Evolutionary conservation across 495 filamentous ascomycete genomes (phyloP), one percentile per base, ranked within the genome.

Genomic region (Beverwykella pulmonaria): DNA sequence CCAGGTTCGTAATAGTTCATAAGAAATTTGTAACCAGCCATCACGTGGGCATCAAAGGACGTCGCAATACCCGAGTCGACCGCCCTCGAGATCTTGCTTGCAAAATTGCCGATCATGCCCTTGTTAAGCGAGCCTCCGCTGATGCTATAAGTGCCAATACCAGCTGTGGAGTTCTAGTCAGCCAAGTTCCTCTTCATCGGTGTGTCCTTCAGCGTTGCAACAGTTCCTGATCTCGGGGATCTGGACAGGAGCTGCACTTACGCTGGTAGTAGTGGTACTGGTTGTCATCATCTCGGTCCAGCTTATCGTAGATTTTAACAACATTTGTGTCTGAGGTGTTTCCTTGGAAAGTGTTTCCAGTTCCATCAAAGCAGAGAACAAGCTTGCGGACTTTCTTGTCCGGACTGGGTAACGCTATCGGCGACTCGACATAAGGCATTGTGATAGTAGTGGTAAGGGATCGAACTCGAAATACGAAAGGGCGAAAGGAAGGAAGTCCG

Each of bases 301-400:
- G 55, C 64, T 74, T 69, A 5, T 68, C 57, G 27, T 72, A 76
- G 2, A 79, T 68, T 61, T 79, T 79, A 14, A 79, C 68, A 32
- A 78, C 73, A 34, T 79, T 79, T 30, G 76, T 76, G 47, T 77
- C 75, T 0, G 47, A 39, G 10, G 61, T 53, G 47, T 74, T 71
- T 0, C 67, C 73, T 0, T 58, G 54, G 44, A 76, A 78, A 12
- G 64, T 69, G 27, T 79, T 77, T 9, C 75, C 76, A 5, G 77
- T 79, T 27, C 77, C 77, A 63, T 79, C 77, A 59, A 79, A 79
- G 56, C 77, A 79, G 22, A 79, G 66, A 14, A 79, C 68, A 53
- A 74, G 59, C 32, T 34, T 34, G 32, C 32, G 32, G 12, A 34
- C 32, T 34, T 34, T 34, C 32, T 34, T 34, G 5, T 68, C 32